Evolutionary conservation across 176 grass and related monocot genomes (phyloP), one percentile per base, ranked within the genome.

Genomic region (Eremochloa ophiuroides): DNA sequence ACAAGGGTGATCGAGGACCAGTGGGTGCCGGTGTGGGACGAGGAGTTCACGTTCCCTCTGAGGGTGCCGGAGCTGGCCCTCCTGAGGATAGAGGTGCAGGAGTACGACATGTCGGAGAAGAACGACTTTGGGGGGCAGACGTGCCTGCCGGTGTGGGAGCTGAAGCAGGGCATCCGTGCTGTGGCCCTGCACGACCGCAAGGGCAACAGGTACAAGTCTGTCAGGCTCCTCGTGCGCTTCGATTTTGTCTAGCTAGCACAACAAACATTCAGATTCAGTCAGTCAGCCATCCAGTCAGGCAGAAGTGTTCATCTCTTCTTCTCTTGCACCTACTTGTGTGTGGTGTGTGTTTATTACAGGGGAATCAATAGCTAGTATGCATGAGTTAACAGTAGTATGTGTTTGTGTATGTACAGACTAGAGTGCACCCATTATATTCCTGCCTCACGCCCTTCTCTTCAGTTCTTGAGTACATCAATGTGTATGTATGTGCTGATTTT

Each of bases 11-110:
- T 90, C 7, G 90, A 96, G 41, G 90, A 93, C 20, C 76, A 96
- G 76, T 96, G 93, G 93, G 80, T 93, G 16, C 93, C 93, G 1
- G 67, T 93, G n/a, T 96, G 93, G 93, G 84, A 96, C 7, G 93
- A 93, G 76, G 93, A 96, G 76, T 93, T 96, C 62, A 76, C 73
- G 0, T 96, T 93, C 73, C 79, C 75, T 1, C 65, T 96, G 79
- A 96, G 61, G 5, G 85, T 93, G 1, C 93, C 93, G 1, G 93
- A 96, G 84, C 37, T 96, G 59, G 93, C 90, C 9, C 37, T 93
- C 5, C 88, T 96, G 47, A 44, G 88, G 40, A 74, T 96, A 6
- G 90, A 92, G 84, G 89, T 92, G 6, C 77, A 84, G 18, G 90
- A 95, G 59, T 86, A 90, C 12, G 85, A 95, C 71, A 79, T 88